Base-by-base conservation (phyloP, 371 early-diverging fungal species). In the Choanephora cucurbitarum region DNA sequence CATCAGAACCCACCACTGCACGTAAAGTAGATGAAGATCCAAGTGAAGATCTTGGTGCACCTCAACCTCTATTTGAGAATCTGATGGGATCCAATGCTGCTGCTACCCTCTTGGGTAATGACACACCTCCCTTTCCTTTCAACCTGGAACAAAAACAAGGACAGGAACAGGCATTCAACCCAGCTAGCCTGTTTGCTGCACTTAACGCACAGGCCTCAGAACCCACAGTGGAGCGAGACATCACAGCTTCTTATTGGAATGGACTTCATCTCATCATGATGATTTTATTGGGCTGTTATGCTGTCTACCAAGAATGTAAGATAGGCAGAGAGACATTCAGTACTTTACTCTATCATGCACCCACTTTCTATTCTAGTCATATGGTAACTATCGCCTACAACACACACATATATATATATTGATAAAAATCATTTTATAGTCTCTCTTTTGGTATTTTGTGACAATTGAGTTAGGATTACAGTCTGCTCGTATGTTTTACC, bases 371-470 rank as follows among this genome's bases (percentile, higher is more conserved):
- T 59, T 54, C 57, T 32, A 48, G 64, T 50, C 67, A 66, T 14
- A 64, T 68, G 40, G 68, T 72, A 66, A 62, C 56, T 52, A 7
- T 28, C 28, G 28, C 7, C 7, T 7, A 28, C 7, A 11, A 52
- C 2, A 34, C 13, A 32, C 1, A n/a, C 23, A 52, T 10, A 46
- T 14, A 54, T 31, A 40, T 28, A 14, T 17, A 9, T 21, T 39
- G 9, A 10, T 21, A 37, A n/a, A n/a, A n/a, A n/a, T n/a, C n/a
- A n/a, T n/a, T n/a, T n/a, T 24, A 11, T 63, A 83, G 82, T 75
- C 84, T 32, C 59, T 82, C 39, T 86, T 86, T 60, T 86, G 86
- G 86, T 83, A 86, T 53, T 86, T 84, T 73, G 60, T 76, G 6
- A 78, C 80, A 2, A 49, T 82, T 42, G 82, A 86, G 42, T 41